Evolutionary conservation across 140 eudicot species (phyloP).

Genomic region (Cichorium intybus): DNA sequence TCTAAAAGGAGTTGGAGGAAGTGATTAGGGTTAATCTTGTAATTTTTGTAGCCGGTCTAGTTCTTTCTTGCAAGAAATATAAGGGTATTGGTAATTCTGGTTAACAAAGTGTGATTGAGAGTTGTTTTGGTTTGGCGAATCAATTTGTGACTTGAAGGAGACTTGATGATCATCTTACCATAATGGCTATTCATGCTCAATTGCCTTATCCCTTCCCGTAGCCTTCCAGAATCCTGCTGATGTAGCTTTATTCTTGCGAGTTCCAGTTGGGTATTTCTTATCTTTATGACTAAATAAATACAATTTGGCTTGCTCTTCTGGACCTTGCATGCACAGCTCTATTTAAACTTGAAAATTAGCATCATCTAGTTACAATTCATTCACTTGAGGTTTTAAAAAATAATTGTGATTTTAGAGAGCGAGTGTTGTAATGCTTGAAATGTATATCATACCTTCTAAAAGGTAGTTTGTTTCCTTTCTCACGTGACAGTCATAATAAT

Average conservation of each 20-base stretch:
- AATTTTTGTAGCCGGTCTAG: slow-evolving; percentile 34
- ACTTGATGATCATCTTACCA: slow-evolving; percentile 86
- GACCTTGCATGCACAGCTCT: slow-evolving; percentile 83
- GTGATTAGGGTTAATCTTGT: slow-evolving; percentile 52
- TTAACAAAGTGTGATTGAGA: slow-evolving; percentile 23
- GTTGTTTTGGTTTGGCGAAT: slow-evolving; percentile 54
- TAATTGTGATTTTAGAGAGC: too few relatives aligned
- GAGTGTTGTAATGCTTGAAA: too few relatives aligned
- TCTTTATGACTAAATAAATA: slow-evolving; percentile 89
- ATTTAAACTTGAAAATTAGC: not conserved
- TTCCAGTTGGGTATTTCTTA: slow-evolving; percentile 90
- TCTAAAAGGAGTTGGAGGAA: slow-evolving; percentile 73
- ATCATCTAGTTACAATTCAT: too few relatives aligned
- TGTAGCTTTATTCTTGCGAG: slow-evolving; percentile 90
- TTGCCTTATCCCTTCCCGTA: slow-evolving; percentile 90
- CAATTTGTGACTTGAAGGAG: slow-evolving; percentile 70
- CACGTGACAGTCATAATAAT: too few relatives aligned
- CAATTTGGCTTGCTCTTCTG: slow-evolving; percentile 85
- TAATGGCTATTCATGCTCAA: slow-evolving; percentile 68
- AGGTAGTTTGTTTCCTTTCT: too few relatives aligned
- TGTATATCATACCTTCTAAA: too few relatives aligned
- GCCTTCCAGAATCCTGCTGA: slow-evolving; percentile 96
- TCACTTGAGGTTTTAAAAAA: too few relatives aligned
- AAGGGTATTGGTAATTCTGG: slow-evolving; percentile 32
- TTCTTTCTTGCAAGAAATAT: slow-evolving; percentile 63